Evolutionary conservation across 2,329 filamentous ascomycete species (phyloP).

Genomic region (Aspergillus sergii): DNA sequence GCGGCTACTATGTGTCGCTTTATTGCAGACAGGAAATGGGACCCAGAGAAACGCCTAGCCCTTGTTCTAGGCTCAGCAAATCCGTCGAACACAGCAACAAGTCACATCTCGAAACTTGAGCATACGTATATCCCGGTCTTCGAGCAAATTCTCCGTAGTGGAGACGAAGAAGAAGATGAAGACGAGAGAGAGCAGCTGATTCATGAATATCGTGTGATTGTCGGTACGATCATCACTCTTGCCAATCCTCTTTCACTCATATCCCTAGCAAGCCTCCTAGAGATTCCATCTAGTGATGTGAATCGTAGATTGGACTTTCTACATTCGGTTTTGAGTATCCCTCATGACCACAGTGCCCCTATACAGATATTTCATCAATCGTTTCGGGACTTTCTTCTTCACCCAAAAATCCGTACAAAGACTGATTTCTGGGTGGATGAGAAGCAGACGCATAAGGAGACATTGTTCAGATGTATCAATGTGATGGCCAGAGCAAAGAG

Average conservation of each 20-base stretch:
- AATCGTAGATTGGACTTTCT: conserved; percentile 16
- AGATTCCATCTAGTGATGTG: conserved; percentile 9
- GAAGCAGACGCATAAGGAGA: conserved; percentile 12
- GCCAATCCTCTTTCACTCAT: conserved; percentile 21
- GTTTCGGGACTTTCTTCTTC: conserved; percentile 34
- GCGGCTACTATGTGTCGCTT: conserved; percentile 10
- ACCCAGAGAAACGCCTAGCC: conserved; percentile 11
- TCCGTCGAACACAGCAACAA: conserved; percentile 1
- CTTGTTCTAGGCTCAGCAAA: not conserved
- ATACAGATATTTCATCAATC: conserved; percentile 30
- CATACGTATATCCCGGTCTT: not conserved
- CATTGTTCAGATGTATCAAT: not conserved
- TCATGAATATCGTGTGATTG: conserved; percentile 20
- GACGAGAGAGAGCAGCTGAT: conserved; percentile 14
- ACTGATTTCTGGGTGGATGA: conserved; percentile 15
- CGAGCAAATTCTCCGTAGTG: not conserved
- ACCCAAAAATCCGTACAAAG: not conserved
- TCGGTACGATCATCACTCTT: conserved; percentile 29
- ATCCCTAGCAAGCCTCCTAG: conserved; percentile 19
- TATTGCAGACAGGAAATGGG: conserved; percentile 7
- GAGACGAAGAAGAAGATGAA: conserved; percentile 6
- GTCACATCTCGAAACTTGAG: not conserved
- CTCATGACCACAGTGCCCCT: conserved; percentile 10
- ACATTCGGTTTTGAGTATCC: conserved; percentile 23
- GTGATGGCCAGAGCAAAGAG: not conserved